Evolutionary conservation across 139 green algal species (phyloP).

Genomic region (Chlorella sp.): DNA sequence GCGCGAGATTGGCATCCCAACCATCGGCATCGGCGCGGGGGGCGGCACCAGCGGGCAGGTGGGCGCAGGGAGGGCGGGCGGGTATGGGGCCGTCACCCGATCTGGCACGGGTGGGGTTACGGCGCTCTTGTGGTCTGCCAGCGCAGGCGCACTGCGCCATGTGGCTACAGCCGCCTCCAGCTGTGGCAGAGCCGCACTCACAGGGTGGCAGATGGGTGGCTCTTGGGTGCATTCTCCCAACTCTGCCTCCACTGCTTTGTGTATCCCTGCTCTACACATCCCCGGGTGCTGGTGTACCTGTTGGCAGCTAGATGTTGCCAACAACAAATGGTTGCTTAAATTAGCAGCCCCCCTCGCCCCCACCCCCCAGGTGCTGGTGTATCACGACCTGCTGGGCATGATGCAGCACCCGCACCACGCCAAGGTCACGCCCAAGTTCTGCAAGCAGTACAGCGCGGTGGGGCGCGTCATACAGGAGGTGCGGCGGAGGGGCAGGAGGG

Average conservation of each 20-base stretch:
- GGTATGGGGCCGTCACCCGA: not conserved
- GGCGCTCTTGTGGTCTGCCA: no score
- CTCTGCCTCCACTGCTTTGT: not conserved
- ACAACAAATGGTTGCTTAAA: not conserved
- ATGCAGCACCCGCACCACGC: slow-evolving; percentile 97
- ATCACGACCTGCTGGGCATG: slow-evolving; percentile 99
- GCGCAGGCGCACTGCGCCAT: no score
- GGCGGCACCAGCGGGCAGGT: slow-evolving; percentile 88
- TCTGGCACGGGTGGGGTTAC: not conserved
- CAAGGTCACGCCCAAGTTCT: slow-evolving; percentile 99
- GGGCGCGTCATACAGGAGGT: slow-evolving; percentile 74
- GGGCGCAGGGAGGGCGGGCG: not conserved
- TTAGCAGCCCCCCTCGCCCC: not conserved
- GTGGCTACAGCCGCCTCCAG: no score
- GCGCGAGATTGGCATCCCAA: slow-evolving; percentile 84
- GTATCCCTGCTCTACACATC: no score
- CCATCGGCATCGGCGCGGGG: slow-evolving; percentile 98
- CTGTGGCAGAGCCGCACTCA: not conserved
- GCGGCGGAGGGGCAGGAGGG: not conserved
- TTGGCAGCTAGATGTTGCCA: not conserved
- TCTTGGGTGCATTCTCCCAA: not conserved
- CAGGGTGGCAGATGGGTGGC: not conserved
- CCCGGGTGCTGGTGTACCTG: not conserved
- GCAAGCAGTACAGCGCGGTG: slow-evolving; percentile 94
- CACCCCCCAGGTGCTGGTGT: slow-evolving; percentile 93